These are phyloP conservation scores for Paramecium octaurelia DNA, from an alignment of 73 alveolate genomes.

Conservation along the genomic window DNA sequence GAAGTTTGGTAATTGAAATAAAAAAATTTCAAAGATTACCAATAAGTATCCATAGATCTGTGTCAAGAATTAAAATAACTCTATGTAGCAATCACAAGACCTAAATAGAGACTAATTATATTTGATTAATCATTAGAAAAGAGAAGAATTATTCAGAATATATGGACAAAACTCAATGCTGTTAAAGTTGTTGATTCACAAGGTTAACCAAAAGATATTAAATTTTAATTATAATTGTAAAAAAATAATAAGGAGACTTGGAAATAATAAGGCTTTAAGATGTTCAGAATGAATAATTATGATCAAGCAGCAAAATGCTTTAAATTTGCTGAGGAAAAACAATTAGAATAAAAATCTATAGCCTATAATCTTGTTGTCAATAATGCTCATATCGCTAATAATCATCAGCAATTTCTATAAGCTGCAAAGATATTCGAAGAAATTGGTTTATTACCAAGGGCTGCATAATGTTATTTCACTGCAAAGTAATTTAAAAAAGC, in stretches of 20 bases:
- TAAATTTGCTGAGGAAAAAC: slow-evolving; percentile 67
- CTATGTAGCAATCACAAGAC: slow-evolving; percentile 89
- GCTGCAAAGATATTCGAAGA: slow-evolving; percentile 70
- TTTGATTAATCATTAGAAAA: slow-evolving; percentile 72
- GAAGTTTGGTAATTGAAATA: neutral
- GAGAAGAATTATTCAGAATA: slow-evolving; percentile 65
- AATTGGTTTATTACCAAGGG: slow-evolving; percentile 63
- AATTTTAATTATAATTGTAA: neutral
- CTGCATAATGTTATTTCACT: slow-evolving; percentile 82
- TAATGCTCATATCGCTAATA: slow-evolving; percentile 46
- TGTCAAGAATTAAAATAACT: slow-evolving; percentile 86
- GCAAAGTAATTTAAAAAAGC: slow-evolving; percentile 69
- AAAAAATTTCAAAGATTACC: neutral
- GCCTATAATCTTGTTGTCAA: slow-evolving; percentile 72
- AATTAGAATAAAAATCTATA: slow-evolving; percentile 63
- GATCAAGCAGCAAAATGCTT: slow-evolving; percentile 83
- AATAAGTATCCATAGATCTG: neutral
- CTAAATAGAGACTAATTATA: slow-evolving; percentile 81
- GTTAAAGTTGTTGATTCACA: neutral
- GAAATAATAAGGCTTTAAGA: slow-evolving; percentile 76
- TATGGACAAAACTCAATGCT: slow-evolving; percentile 74
- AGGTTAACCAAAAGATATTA: neutral
- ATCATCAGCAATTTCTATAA: slow-evolving; percentile 54
- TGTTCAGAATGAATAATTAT: slow-evolving; percentile 79
- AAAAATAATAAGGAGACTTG: slow-evolving; percentile 61